Evolutionary conservation across 1,284 basidiomycete species (phyloP).

Genomic region (Athelia sp.): DNA sequence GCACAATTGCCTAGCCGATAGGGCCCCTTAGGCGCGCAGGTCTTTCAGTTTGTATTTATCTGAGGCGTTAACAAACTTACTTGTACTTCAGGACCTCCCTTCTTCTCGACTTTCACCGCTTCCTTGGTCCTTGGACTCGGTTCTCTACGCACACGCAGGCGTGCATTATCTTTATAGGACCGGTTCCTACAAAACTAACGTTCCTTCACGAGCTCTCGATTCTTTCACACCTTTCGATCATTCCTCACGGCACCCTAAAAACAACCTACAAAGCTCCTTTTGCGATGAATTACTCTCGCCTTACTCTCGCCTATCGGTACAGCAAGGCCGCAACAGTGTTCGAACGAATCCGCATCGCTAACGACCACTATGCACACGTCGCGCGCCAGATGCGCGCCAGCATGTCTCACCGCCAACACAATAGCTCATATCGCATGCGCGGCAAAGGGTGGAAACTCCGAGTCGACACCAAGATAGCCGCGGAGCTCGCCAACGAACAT

Average conservation of each 20-base stretch:
- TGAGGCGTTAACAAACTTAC: neutral
- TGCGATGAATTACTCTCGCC: too few species aligned
- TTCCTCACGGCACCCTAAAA: neutral
- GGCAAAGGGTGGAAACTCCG: conserved; percentile 36
- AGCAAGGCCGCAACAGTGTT: neutral
- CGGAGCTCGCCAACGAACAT: conserved; percentile 27
- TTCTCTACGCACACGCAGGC: neutral
- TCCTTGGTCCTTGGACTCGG: conserved; percentile 6
- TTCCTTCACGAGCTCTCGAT: neutral
- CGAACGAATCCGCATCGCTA: conserved; percentile 32
- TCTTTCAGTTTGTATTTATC: neutral
- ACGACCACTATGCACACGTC: conserved; percentile 31
- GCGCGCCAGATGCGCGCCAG: conserved; percentile 30
- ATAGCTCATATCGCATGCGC: conserved; percentile 29
- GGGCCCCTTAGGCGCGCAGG: too few species aligned
- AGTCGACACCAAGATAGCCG: conserved; percentile 37
- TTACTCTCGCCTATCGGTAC: neutral
- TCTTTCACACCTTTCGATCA: neutral
- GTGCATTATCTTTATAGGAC: neutral
- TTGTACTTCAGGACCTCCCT: conserved; percentile 3
- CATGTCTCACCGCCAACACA: conserved; percentile 29
- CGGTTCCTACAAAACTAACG: neutral
- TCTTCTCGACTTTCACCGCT: conserved; percentile 5
- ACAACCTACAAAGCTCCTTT: neutral
- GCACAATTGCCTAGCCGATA: too few species aligned